Percentiles rank a stretch among this genome's conserved stretches.
phyloP scores from a whole-genome alignment of 768 basidiomycete species.

The Hirschioporus abietinus region DNA sequence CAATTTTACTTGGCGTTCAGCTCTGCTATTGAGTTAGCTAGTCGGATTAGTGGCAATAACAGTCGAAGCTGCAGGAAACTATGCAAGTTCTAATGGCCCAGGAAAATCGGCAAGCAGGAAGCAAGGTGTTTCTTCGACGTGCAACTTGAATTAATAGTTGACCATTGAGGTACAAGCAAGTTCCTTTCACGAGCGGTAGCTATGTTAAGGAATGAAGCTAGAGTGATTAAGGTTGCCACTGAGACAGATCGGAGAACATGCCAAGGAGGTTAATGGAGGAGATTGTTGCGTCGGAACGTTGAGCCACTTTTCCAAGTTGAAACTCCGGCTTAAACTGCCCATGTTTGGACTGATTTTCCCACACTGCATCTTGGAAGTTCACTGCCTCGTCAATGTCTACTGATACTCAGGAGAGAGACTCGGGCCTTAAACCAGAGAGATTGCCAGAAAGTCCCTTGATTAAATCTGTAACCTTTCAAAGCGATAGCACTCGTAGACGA shows the following conservation, averaged over 20 bases:
- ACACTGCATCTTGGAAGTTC: not conserved
- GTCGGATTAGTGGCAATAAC: not conserved
- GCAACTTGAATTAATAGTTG: not conserved
- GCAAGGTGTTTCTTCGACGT: not conserved
- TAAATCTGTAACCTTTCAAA: constrained; percentile 10
- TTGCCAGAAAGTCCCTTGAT: not conserved
- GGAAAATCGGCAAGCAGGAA: not conserved
- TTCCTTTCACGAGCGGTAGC: not conserved
- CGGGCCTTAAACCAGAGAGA: not conserved
- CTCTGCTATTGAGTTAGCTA: too few relatives aligned
- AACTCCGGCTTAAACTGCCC: not conserved
- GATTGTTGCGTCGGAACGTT: not conserved
- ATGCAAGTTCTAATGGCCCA: not conserved
- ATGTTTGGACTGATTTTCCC: not conserved
- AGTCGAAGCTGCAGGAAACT: not conserved
- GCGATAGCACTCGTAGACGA: constrained; percentile 36
- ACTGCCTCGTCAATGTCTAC: not conserved
- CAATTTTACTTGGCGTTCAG: too few relatives aligned
- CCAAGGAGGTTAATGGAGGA: not conserved
- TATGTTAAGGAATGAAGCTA: not conserved
- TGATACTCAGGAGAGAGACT: not conserved
- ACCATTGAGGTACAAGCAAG: not conserved
- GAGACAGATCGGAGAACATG: not conserved
- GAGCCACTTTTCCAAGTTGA: not conserved
- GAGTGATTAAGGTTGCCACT: not conserved